Conservation (phyloP, 192 early-diverging fungal genomes). For the Blastocladiella britannica region DNA sequence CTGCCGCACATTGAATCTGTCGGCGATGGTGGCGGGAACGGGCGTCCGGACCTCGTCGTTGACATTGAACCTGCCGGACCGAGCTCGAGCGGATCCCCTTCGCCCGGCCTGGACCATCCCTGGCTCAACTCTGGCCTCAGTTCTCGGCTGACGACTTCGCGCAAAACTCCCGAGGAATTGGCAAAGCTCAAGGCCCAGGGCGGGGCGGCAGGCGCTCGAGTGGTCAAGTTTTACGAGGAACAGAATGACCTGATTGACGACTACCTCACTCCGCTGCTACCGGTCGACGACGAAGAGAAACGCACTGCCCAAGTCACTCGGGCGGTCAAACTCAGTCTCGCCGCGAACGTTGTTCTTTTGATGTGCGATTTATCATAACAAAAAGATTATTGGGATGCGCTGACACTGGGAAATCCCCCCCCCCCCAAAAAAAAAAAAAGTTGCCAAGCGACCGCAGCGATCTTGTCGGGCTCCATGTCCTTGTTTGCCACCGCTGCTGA, state of each 20-base stretch:
- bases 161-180: constrained; percentile 28
- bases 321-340: neutral
- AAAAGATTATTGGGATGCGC: neutral
- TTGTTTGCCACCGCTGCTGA: constrained; percentile 65
- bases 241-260: constrained; percentile 67
- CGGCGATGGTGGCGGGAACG: too few species aligned
- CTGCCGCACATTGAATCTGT: too few species aligned
- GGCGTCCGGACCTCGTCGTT: too few species aligned
- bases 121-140: neutral
- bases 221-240: constrained; percentile 47
- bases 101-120: too few species aligned
- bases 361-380: neutral
- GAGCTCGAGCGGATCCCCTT: too few species aligned
- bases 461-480: constrained; percentile 46
- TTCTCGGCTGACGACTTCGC: neutral
- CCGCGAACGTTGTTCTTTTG: neutral
- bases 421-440: neutral
- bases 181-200: neutral
- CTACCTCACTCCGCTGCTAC: constrained; percentile 20
- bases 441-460: constrained; percentile 26
- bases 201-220: constrained; percentile 6
- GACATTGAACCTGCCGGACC: too few species aligned
- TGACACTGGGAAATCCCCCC: neutral
- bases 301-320: neutral
- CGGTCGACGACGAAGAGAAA: neutral